Evolutionary conservation across 2,329 filamentous ascomycete species (phyloP).

Genomic region (Tothia fuscella): DNA sequence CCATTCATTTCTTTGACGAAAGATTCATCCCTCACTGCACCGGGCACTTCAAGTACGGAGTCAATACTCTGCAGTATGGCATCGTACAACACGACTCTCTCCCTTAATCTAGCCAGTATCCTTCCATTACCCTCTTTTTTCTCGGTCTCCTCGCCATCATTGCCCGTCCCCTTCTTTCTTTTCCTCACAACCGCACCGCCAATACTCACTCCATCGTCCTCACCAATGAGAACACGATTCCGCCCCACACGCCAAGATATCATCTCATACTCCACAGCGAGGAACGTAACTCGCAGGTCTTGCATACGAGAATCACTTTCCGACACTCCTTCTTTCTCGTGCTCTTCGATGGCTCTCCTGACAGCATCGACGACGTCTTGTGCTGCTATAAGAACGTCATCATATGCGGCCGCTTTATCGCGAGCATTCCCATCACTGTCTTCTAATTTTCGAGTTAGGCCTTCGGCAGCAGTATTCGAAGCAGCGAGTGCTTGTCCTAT

Average conservation of each 20-base stretch:
- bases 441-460: conserved; percentile 36
- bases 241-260: conserved; percentile 91
- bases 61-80: conserved; percentile 84
- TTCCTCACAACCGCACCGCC: conserved; percentile 42
- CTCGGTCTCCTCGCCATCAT: conserved; percentile 30
- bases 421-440: conserved; percentile 19
- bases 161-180: conserved; percentile 35
- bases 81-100: conserved; percentile 82
- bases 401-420: conserved; percentile 78
- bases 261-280: conserved; percentile 86
- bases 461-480: conserved; percentile 45
- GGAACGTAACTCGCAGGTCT: conserved; percentile 79
- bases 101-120: conserved; percentile 68
- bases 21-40: conserved; percentile 69
- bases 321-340: conserved; percentile 69
- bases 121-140: conserved; percentile 53
- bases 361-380: conserved; percentile 92
- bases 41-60: conserved; percentile 77
- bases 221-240: conserved; percentile 79
- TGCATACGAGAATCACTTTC: conserved; percentile 83
- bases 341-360: conserved; percentile 84
- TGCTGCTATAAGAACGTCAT: conserved; percentile 76
- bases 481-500: conserved; percentile 75
- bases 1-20: conserved; percentile 69
- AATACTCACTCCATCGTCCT: conserved; percentile 60